These are phyloP conservation scores for Phialophora expanda DNA, from an alignment of 2,329 filamentous ascomycete species.

Conservation along the genomic window DNA sequence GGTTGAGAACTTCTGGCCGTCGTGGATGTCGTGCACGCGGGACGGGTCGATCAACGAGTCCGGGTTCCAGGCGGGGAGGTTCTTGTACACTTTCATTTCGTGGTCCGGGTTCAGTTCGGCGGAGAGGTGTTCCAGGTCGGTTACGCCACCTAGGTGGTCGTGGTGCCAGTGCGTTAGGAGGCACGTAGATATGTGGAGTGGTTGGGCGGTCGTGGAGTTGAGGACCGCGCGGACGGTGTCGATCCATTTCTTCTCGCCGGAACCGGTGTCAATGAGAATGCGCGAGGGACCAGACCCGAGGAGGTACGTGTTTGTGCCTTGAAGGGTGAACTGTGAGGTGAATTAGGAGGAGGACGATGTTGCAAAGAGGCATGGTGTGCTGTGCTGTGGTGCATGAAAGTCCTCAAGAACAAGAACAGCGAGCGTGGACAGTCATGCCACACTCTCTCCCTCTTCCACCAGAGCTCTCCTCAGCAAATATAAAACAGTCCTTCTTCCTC, in stretches of 20 bases:
- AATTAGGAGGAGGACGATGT: conserved; percentile 1
- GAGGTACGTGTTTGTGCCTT: conserved; percentile 92
- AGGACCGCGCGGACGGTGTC: conserved; percentile 68
- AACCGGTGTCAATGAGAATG: conserved; percentile 87
- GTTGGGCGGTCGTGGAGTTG: conserved; percentile 45
- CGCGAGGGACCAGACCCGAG: conserved; percentile 74
- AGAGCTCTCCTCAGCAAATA: neutral
- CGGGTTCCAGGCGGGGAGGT: conserved; percentile 55
- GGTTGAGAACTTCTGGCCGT: conserved; percentile 45
- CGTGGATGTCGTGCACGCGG: conserved; percentile 56
- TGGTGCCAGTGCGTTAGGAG: conserved; percentile 92
- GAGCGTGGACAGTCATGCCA: neutral
- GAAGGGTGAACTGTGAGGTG: conserved; percentile 61
- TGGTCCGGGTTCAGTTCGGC: conserved; percentile 58
- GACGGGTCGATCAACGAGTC: conserved; percentile 59
- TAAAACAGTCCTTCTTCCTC: neutral
- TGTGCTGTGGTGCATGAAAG: neutral
- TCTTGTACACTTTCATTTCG: conserved; percentile 53
- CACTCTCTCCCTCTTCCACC: neutral
- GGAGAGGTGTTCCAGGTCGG: conserved; percentile 68
- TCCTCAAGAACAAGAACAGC: neutral
- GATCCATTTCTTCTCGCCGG: conserved; percentile 78
- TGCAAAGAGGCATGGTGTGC: neutral
- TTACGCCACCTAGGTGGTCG: conserved; percentile 81
- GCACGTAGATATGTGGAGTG: conserved; percentile 69